Conservation (phyloP, 108 stramenopile genomes). For the Pseudonitzschia pungens region DNA sequence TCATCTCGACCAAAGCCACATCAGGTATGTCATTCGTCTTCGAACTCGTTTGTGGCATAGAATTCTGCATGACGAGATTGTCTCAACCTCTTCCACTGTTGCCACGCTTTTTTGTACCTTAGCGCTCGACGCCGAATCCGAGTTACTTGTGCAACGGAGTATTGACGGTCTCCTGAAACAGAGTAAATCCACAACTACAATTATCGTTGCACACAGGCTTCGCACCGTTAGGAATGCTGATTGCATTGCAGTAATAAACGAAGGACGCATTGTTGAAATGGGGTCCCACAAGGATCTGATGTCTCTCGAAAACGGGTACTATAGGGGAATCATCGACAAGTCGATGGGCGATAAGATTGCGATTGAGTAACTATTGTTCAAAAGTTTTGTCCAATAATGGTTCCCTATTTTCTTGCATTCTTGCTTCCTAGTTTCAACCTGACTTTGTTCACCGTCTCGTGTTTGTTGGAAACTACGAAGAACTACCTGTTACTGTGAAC, state of each 20-base stretch:
- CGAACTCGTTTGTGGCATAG: neutral
- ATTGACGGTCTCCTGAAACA: constrained; percentile 64
- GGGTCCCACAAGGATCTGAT: constrained; percentile 87
- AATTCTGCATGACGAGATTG: neutral
- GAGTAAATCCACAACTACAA: constrained; percentile 40
- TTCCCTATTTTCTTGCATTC: too few relatives aligned
- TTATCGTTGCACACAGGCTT: constrained; percentile 89
- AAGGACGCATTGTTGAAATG: constrained; percentile 66
- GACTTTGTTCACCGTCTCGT: too few relatives aligned
- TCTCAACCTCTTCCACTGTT: neutral
- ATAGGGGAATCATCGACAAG: constrained; percentile 44
- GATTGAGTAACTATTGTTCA: constrained; percentile 12
- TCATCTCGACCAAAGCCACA: neutral
- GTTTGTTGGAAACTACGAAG: too few relatives aligned
- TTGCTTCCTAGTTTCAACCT: too few relatives aligned
- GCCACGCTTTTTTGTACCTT: neutral
- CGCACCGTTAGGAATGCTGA: constrained; percentile 84
- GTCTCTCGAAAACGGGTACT: constrained; percentile 27
- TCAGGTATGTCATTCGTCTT: neutral
- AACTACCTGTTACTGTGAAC: too few relatives aligned
- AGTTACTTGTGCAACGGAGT: constrained; percentile 77
- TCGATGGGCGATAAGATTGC: constrained; percentile 31
- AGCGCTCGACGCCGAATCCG: constrained; percentile 73
- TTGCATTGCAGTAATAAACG: constrained; percentile 72
- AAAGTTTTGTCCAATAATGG: too few relatives aligned